Base-by-base conservation (phyloP, 768 basidiomycete genomes). In the Russula vinacea region DNA sequence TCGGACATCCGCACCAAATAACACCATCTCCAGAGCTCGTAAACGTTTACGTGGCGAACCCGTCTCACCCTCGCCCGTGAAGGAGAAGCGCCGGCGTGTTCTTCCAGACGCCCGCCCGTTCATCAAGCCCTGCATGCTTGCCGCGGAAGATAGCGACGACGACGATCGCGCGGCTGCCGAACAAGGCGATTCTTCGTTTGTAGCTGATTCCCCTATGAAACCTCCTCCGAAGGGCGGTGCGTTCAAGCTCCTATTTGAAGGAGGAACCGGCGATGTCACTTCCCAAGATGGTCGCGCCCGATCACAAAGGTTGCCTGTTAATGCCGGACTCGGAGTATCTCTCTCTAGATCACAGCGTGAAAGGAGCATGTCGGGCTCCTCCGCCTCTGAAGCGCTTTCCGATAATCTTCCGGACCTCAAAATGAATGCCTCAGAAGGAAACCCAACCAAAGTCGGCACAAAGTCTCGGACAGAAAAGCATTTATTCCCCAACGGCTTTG, bases 11-110 rank as follows among this genome's bases (percentile, higher is more conserved):
- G 32, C 52, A 32, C 67, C 64, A 47, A 44, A 70, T 53, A 76
- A 72, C 55, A 83, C 88, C 14, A 74, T 91, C 35, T 81, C 80
- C 29, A 82, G 88, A 39, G 90, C 90, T 24, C 83, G 90, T 42
- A 92, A 92, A 73, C 86, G 90, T 60, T 79, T 92, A 19, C 84
- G 90, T 37, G 90, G 90, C 32, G 90, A 92, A 70, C 86, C 86
- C 0, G 89, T 92, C 2, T 92, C 90, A 0, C 90, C 90, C 4
- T 90, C 90, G 19, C 90, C 90, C 4, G 83, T 81, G 71, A 91
- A 90, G 73, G 84, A 84, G 71, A 92, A 91, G 73, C 82, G 87
- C 63, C 80, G 80, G 71, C 87, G 88, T 47, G 71, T 84, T 57
- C 71, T 73, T 42, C 77, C 81, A 6, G 79, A 80, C 22, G 73